Percentiles rank a stretch among this genome's conserved stretches.
These are phyloP conservation scores for Taiozyma sp. DNA, from an alignment of 1,139 yeast species.

Conservation along the genomic window DNA sequence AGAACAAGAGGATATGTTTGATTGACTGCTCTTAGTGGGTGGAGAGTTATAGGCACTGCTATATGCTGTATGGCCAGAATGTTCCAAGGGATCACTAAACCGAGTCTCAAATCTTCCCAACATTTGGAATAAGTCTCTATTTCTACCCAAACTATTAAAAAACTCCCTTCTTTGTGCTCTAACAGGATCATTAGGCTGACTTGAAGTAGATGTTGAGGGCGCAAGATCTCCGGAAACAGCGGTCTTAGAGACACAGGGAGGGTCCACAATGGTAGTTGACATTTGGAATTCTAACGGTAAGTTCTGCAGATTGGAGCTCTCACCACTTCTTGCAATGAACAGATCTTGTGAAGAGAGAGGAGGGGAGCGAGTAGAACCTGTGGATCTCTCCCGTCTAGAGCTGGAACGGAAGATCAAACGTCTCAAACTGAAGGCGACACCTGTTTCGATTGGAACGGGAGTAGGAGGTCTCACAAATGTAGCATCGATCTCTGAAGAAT, in stretches of 20 bases:
- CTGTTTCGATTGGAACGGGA: background rate
- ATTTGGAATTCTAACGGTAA: background rate
- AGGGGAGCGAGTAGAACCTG: background rate
- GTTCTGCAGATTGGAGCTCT: background rate
- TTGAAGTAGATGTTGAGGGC: conserved; percentile 3
- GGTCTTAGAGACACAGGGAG: background rate
- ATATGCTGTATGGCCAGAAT: background rate
- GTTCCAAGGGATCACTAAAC: conserved; percentile 3
- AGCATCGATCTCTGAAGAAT: background rate
- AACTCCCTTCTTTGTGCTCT: conserved; percentile 3
- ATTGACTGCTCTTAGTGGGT: background rate
- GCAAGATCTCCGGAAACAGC: background rate
- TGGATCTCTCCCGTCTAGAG: background rate
- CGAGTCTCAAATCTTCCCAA: conserved; percentile 11
- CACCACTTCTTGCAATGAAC: background rate
- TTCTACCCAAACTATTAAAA: conserved; percentile 6
- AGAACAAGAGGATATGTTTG: background rate
- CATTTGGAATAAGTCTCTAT: conserved; percentile 8
- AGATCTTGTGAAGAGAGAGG: background rate
- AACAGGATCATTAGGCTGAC: conserved; percentile 3
- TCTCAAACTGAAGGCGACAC: background rate
- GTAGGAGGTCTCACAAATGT: background rate
- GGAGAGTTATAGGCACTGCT: background rate
- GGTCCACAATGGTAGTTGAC: background rate
- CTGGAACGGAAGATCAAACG: background rate